Percentiles rank a stretch among this genome's conserved stretches.
Evolutionary conservation across 1,284 basidiomycete genomes (phyloP).

Genomic region (Heterobasidion annosum): DNA sequence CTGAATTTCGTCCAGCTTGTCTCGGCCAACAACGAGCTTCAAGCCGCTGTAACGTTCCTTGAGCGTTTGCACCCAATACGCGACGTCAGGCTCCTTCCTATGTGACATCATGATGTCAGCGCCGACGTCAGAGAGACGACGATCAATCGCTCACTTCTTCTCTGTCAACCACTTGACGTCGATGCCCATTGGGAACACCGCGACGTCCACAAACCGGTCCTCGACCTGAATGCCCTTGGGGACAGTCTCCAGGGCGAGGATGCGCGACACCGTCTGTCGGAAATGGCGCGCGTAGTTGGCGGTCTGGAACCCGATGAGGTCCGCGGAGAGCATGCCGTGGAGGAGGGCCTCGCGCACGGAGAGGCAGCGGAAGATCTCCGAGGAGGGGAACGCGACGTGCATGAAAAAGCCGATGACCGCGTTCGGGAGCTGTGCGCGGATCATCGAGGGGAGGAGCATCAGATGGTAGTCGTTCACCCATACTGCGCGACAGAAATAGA

Average conservation of each 20-base stretch:
- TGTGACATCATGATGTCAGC: neutral
- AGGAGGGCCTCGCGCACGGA: conserved; percentile 60
- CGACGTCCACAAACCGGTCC: conserved; percentile 70
- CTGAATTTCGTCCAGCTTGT: conserved; percentile 83
- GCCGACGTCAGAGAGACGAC: neutral
- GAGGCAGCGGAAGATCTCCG: conserved; percentile 83
- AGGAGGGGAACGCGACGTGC: conserved; percentile 83
- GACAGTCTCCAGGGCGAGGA: conserved; percentile 72
- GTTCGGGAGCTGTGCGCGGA: conserved; percentile 51
- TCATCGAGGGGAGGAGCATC: conserved; percentile 72
- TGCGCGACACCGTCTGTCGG: conserved; percentile 77
- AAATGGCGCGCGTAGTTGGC: conserved; percentile 75
- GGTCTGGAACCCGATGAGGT: conserved; percentile 79
- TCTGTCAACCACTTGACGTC: conserved; percentile 66
- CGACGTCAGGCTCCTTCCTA: conserved; percentile 70
- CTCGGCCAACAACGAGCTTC: conserved; percentile 80
- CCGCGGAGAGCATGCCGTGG: conserved; percentile 67
- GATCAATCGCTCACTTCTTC: conserved; percentile 42
- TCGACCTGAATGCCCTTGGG: conserved; percentile 75
- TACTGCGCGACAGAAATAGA: conserved; percentile 24
- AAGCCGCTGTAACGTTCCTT: conserved; percentile 76
- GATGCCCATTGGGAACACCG: conserved; percentile 86
- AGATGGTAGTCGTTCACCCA: conserved; percentile 87
- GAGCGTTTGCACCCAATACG: conserved; percentile 73
- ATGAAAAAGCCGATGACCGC: conserved; percentile 84